phyloP scores from a whole-genome alignment of 2,329 filamentous ascomycete genomes.

The Aquanectria penicillioides region DNA sequence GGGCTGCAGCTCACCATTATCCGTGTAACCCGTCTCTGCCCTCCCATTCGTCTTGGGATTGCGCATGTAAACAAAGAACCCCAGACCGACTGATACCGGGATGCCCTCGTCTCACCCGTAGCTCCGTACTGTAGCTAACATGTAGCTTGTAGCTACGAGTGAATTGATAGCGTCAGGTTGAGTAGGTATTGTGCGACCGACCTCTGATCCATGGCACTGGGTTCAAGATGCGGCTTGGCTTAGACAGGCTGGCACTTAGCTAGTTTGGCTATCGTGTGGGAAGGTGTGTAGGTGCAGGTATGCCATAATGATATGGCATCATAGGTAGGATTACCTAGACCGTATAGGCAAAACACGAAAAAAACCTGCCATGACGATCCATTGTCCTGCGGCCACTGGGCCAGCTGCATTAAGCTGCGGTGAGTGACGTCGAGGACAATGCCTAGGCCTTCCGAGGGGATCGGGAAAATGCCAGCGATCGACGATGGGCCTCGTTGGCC shows the following conservation, averaged over 20 bases:
- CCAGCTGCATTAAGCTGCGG: background rate
- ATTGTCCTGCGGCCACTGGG: constrained; percentile 25
- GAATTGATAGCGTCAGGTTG: constrained; percentile 1
- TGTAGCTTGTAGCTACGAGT: background rate
- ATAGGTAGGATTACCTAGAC: constrained; percentile 8
- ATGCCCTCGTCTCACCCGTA: constrained; percentile 18
- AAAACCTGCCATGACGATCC: constrained; percentile 30
- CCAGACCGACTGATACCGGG: constrained; percentile 16
- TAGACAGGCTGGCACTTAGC: constrained; percentile 20
- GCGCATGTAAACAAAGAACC: constrained; percentile 20
- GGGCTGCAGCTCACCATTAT: constrained; percentile 30
- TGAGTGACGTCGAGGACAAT: constrained; percentile 39
- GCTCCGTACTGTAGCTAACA: too few species aligned
- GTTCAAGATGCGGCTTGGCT: constrained; percentile 31
- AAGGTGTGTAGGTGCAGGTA: background rate
- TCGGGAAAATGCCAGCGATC: constrained; percentile 42
- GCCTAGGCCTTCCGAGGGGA: constrained; percentile 31
- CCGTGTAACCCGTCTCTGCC: constrained; percentile 22
- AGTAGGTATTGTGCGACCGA: background rate
- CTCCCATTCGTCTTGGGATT: constrained; percentile 15
- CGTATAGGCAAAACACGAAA: constrained; percentile 23
- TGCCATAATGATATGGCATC: too few species aligned
- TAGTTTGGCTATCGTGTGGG: background rate
- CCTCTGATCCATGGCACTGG: constrained; percentile 12
- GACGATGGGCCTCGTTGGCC: constrained; percentile 31